Evolutionary conservation across 768 basidiomycete genomes (phyloP).

Genomic region (Leccinum uliginosum): DNA sequence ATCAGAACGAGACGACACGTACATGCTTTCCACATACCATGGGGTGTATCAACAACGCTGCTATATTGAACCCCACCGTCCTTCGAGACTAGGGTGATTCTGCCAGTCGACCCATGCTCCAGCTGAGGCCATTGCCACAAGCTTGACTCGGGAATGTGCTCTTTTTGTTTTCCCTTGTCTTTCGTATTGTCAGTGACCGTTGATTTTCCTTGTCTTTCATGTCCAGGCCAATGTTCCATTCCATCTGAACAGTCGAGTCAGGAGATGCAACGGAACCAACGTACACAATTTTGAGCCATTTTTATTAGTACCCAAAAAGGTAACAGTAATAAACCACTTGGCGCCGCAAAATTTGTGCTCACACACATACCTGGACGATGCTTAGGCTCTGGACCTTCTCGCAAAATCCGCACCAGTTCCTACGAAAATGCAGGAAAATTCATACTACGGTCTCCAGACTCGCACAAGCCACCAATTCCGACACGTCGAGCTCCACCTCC

Average conservation of each 20-base stretch:
- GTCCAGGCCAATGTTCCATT: slow-evolving; percentile 74
- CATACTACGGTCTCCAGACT: slow-evolving; percentile 39
- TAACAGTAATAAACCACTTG: slow-evolving; percentile 1
- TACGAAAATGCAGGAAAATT: slow-evolving; percentile 35
- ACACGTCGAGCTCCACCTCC: slow-evolving; percentile 18
- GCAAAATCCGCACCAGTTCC: slow-evolving; percentile 34
- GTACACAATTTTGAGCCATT: slow-evolving; percentile 3
- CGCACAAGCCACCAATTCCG: slow-evolving; percentile 22
- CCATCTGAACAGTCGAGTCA: slow-evolving; percentile 42
- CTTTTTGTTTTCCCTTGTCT: slow-evolving; percentile 22
- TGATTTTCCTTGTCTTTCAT: slow-evolving; percentile 35
- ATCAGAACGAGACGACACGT: slow-evolving; percentile 4
- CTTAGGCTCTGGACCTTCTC: slow-evolving; percentile 48
- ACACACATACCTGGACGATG: slow-evolving; percentile 33
- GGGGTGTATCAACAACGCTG: slow-evolving; percentile 32
- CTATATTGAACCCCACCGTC: slow-evolving; percentile 51
- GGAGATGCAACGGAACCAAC: slow-evolving; percentile 26
- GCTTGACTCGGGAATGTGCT: slow-evolving; percentile 25
- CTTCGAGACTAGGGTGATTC: slow-evolving; percentile 48
- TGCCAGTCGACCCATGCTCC: slow-evolving; percentile 51
- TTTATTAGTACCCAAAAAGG: slow-evolving; percentile 14
- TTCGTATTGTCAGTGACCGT: slow-evolving; percentile 22
- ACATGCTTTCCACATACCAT: slow-evolving; percentile 16
- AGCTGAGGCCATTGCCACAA: slow-evolving; percentile 48
- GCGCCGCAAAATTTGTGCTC: slow-evolving; percentile 11